These are phyloP conservation scores for Penicillium sp. DNA, from an alignment of 2,329 filamentous ascomycete species.

Conservation along the genomic window DNA sequence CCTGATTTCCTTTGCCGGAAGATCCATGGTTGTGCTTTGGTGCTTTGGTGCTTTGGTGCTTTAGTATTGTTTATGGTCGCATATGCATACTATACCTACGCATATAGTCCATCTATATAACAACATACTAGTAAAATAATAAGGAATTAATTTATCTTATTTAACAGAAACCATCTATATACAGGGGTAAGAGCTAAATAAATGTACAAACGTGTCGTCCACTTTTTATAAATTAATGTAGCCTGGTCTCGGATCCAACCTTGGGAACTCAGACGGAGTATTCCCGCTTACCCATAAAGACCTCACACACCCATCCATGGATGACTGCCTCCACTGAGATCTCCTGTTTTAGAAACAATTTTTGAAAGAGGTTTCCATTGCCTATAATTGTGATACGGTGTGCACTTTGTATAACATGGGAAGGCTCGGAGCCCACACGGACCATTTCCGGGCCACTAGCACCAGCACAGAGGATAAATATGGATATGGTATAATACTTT, in stretches of 20 bases:
- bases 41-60: too few species aligned
- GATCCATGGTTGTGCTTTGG: constrained; percentile 1
- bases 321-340: constrained; percentile 3
- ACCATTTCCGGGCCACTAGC: background rate
- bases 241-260: constrained; percentile 17
- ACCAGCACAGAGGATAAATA: background rate
- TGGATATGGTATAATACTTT: background rate
- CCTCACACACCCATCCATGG: constrained; percentile 4
- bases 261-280: background rate
- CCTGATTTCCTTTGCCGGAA: constrained; percentile 1
- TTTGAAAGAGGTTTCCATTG: constrained; percentile 1
- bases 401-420: constrained; percentile 6
- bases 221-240: constrained; percentile 16
- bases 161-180: background rate
- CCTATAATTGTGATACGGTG: constrained; percentile 6
- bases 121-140: too few species aligned
- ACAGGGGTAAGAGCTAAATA: constrained; percentile 10
- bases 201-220: background rate
- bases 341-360: constrained; percentile 15
- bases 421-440: background rate
- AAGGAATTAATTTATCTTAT: background rate
- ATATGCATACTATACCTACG: background rate
- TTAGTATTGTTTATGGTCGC: background rate
- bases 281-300: background rate
- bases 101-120: background rate